These are phyloP conservation scores for Sistotremastrum niveocremeum DNA, from an alignment of 768 basidiomycete species.

Conservation along the genomic window DNA sequence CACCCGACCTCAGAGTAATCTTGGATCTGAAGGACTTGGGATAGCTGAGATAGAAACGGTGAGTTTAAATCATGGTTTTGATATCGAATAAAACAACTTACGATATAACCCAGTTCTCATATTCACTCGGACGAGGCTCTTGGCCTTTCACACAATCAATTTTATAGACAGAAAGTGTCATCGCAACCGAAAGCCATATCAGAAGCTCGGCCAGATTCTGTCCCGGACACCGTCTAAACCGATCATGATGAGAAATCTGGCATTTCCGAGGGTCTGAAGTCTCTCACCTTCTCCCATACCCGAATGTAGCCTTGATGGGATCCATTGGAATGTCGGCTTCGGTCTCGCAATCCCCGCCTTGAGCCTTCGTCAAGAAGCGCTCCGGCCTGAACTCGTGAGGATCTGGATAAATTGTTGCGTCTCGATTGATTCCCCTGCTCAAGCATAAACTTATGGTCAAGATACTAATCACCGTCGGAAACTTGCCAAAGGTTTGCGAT, in stretches of 20 bases:
- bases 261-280: no score
- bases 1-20: no score
- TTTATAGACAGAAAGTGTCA: constrained; percentile 18
- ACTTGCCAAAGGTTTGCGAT: constrained; percentile 7
- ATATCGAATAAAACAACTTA: no score
- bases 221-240: no score
- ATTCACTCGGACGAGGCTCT: no score
- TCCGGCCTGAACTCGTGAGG: constrained; percentile 4
- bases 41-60: no score
- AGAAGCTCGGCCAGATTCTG: constrained; percentile 18
- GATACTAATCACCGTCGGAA: no score
- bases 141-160: constrained; percentile 1
- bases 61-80: no score
- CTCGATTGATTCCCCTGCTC: constrained; percentile 1
- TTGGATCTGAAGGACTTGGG: no score
- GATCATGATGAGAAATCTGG: no score
- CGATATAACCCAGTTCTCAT: no score
- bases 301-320: constrained; percentile 3
- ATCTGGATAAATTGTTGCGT: neutral
- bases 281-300: constrained; percentile 3
- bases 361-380: neutral
- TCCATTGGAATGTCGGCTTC: neutral
- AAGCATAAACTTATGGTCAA: neutral
- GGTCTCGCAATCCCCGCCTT: no score
- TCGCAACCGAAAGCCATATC: constrained; percentile 16